A percentile compares a stretch with the other conserved stretches of the same genome.
These are phyloP conservation scores for Sergeia podlipaevii DNA, from an alignment of 208 protist species.

Conservation along the genomic window DNA sequence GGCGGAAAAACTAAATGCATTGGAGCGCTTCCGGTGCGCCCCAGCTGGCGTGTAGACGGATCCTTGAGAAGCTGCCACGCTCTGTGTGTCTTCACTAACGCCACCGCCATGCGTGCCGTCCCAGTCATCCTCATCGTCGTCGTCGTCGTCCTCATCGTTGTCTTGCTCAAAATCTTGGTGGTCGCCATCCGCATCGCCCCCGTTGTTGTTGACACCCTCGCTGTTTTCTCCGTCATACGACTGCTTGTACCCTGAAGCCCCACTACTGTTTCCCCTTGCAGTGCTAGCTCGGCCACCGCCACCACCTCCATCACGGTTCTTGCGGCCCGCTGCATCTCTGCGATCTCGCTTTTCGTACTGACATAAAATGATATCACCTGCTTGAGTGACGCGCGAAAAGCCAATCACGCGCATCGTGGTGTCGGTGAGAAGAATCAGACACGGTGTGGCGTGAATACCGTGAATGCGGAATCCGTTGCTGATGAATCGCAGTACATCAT, in stretches of 20 bases:
- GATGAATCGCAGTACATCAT: conserved; percentile 77
- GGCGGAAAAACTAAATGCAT: conserved; percentile 35
- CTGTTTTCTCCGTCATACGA: background rate
- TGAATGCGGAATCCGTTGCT: conserved; percentile 86
- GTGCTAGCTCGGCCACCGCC: too few species aligned
- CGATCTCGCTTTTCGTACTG: conserved; percentile 16
- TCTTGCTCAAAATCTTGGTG: too few species aligned
- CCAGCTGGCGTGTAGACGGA: too few species aligned
- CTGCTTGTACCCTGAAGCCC: background rate
- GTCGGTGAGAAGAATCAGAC: conserved; percentile 78
- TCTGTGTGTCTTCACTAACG: too few species aligned
- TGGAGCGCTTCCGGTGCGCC: conserved; percentile 15
- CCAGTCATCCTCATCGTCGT: too few species aligned
- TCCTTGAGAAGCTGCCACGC: too few species aligned
- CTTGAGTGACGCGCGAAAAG: conserved; percentile 67
- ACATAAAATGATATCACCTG: conserved; percentile 84
- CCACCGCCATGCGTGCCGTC: background rate
- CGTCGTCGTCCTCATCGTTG: too few species aligned
- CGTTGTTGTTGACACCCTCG: background rate
- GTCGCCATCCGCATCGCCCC: conserved; percentile 1
- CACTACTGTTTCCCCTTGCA: background rate
- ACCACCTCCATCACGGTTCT: background rate
- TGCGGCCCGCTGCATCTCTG: conserved; percentile 2
- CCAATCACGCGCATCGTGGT: conserved; percentile 58
- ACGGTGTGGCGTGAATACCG: conserved; percentile 81